Evolutionary conservation across 345 rosid species (phyloP).

Genomic region (Acer campestre): DNA sequence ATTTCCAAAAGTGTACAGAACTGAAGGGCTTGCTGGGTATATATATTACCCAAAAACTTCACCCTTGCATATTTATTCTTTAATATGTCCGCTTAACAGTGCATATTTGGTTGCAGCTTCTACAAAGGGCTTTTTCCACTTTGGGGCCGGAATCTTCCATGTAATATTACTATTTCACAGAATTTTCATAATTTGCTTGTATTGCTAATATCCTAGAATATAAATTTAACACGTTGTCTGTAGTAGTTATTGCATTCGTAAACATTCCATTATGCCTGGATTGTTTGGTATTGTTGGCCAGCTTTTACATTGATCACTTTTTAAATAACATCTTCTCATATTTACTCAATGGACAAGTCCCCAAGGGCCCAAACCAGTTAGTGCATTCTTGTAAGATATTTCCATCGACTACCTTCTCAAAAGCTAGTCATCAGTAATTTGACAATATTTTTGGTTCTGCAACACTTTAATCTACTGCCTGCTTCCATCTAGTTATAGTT

Average conservation of each 20-base stretch:
- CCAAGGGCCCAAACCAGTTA: neutral
- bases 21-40: constrained; percentile 66
- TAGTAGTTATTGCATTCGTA: neutral
- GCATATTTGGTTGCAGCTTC: constrained; percentile 37
- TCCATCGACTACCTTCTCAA: neutral
- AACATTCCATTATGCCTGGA: neutral
- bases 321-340: neutral
- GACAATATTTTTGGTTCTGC: neutral
- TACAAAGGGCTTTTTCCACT: constrained; percentile 55
- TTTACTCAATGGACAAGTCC: neutral
- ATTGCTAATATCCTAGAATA: neutral
- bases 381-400: neutral
- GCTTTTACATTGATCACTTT: neutral
- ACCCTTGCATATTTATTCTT: constrained; percentile 7
- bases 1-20: constrained; percentile 50
- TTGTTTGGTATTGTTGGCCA: neutral
- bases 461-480: neutral
- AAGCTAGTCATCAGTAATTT: neutral
- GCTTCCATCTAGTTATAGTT: neutral
- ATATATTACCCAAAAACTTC: constrained; percentile 23
- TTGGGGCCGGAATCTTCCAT: constrained; percentile 54
- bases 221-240: neutral
- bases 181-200: constrained; percentile 6
- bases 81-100: constrained; percentile 11
- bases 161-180: constrained; percentile 35